Conservation (phyloP, 1,284 basidiomycete genomes). For the Chondrostereum purpureum region DNA sequence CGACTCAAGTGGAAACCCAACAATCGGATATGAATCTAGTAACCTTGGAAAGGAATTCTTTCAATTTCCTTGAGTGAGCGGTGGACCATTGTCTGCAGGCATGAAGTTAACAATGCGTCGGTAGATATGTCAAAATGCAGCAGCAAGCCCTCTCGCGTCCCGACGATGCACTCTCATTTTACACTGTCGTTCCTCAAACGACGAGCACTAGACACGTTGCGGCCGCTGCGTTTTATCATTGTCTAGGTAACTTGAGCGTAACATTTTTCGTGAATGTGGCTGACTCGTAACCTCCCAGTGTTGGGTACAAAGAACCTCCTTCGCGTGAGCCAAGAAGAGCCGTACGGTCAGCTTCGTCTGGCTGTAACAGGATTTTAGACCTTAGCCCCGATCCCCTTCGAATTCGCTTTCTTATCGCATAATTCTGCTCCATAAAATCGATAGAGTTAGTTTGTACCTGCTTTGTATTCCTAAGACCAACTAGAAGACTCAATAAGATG, state of each 20-base stretch:
- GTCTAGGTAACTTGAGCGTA: slow-evolving; percentile 48
- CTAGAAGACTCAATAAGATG: too few species aligned
- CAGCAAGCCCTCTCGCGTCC: slow-evolving; percentile 45
- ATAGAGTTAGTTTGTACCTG: too few species aligned
- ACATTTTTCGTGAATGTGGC: background rate
- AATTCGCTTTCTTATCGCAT: too few species aligned
- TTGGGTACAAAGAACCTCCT: slow-evolving; percentile 61
- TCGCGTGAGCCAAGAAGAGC: slow-evolving; percentile 41
- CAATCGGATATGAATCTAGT: slow-evolving; percentile 47
- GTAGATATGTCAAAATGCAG: slow-evolving; percentile 75
- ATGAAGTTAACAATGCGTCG: too few species aligned
- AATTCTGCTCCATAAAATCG: too few species aligned
- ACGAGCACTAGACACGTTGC: slow-evolving; percentile 71
- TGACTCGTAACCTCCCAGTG: slow-evolving; percentile 31
- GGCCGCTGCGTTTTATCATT: slow-evolving; percentile 74
- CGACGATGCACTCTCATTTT: slow-evolving; percentile 48
- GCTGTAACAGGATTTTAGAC: slow-evolving; percentile 11
- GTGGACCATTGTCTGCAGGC: too few species aligned
- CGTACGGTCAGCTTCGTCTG: slow-evolving; percentile 46
- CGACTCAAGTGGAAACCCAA: slow-evolving; percentile 35
- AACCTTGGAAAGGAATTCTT: slow-evolving; percentile 65
- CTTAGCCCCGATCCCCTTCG: too few species aligned
- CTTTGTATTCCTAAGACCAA: too few species aligned
- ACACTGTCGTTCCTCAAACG: slow-evolving; percentile 53
- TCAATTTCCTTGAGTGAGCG: slow-evolving; percentile 70